These are phyloP conservation scores for Dictyostelium capitatum DNA, from an alignment of 78 protist species.

Conservation along the genomic window DNA sequence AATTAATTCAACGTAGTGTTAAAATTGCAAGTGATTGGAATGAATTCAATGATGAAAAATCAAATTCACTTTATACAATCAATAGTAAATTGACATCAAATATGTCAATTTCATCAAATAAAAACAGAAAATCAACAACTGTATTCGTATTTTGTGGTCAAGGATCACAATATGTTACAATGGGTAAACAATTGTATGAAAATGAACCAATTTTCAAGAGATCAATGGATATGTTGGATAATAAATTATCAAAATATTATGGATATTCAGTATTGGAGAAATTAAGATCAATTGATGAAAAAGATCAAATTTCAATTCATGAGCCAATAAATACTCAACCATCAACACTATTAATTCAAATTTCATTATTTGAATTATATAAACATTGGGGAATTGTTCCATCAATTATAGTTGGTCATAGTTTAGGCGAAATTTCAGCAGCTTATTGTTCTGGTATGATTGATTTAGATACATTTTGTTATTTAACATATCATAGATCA, in stretches of 20 bases:
- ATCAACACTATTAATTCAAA: constrained; percentile 10
- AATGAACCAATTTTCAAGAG: constrained; percentile 28
- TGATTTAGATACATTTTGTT: not conserved
- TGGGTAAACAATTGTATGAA: constrained; percentile 52
- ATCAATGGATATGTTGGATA: not conserved
- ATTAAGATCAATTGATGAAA: not conserved
- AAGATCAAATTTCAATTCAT: constrained; percentile 11
- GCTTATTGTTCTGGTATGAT: constrained; percentile 39
- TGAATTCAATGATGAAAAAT: not conserved
- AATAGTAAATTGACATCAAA: not conserved
- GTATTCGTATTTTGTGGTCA: constrained; percentile 76
- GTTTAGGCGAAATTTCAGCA: constrained; percentile 68
- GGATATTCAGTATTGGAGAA: constrained; percentile 21
- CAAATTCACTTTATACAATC: not conserved
- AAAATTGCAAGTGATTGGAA: constrained; percentile 12
- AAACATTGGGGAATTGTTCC: constrained; percentile 38
- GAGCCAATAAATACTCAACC: constrained; percentile 52
- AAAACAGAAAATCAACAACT: not conserved
- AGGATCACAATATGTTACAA: constrained; percentile 77
- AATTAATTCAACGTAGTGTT: not conserved
- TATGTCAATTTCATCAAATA: not conserved
- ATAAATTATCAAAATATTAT: not conserved
- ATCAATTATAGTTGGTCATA: constrained; percentile 37
- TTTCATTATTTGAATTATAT: constrained; percentile 8
- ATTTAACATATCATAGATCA: constrained; percentile 4